Percentiles rank a stretch among this genome's conserved stretches.
Evolutionary conservation across 2,329 filamentous ascomycete genomes (phyloP).

Genomic region (Botrytis squamosa): DNA sequence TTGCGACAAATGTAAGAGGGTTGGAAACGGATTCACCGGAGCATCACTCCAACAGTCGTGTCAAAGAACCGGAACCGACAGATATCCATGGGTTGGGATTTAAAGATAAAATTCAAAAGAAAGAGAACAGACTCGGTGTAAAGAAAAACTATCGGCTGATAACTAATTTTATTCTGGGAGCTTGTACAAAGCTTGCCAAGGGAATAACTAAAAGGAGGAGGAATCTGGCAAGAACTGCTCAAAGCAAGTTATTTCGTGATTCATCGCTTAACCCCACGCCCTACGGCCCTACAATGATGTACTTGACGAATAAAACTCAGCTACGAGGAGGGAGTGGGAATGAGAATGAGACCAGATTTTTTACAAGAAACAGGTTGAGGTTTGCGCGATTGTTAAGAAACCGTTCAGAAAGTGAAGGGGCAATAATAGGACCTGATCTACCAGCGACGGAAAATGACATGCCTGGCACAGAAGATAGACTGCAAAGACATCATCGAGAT

Average conservation of each 20-base stretch:
- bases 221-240: not conserved
- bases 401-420: not conserved
- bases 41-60: not conserved
- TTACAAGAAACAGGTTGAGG: not conserved
- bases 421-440: not conserved
- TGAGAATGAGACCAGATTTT: not conserved
- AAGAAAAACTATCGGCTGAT: not conserved
- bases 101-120: no score
- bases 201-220: not conserved
- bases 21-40: not conserved
- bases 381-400: not conserved
- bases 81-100: no score
- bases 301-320: not conserved
- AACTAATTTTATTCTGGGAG: rapidly evolving
- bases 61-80: not conserved
- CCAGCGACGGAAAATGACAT: rapidly evolving
- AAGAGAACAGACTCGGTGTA: not conserved
- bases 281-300: not conserved
- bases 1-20: not conserved
- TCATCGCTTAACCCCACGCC: not conserved
- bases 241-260: not conserved
- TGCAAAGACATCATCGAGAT: not conserved
- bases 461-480: not conserved
- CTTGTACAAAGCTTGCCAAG: not conserved
- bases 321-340: not conserved